These are phyloP conservation scores for Picea sitchensis DNA, from an alignment of 75 land plant species.

Conservation along the genomic window DNA sequence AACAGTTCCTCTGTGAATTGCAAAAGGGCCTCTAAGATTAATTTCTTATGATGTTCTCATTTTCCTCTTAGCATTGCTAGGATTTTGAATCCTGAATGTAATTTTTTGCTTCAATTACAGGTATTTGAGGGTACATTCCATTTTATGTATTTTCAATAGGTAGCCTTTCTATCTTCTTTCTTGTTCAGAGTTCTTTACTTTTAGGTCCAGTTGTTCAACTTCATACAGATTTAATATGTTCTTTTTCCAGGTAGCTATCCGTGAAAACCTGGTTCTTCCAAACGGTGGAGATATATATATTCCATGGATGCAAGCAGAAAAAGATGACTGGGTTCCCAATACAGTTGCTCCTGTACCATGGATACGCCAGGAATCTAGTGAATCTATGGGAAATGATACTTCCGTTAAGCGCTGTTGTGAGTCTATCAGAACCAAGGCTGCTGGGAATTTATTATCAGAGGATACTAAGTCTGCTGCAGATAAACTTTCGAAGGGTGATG, in stretches of 20 bases:
- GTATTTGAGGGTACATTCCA: background rate
- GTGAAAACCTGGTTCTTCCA: conserved; percentile 78
- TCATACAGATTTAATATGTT: background rate
- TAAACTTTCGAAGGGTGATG: background rate
- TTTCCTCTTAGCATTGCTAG: background rate
- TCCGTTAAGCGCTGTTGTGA: conserved; percentile 11
- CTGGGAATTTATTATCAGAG: background rate
- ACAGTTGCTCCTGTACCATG: conserved; percentile 67
- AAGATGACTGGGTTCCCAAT: conserved; percentile 78
- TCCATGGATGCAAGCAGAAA: conserved; percentile 90
- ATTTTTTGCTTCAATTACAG: background rate
- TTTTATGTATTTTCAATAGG: background rate
- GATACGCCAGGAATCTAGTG: conserved; percentile 40
- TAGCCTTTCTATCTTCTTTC: background rate
- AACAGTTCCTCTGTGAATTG: too few species aligned
- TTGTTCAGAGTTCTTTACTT: background rate
- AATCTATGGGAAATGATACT: conserved; percentile 1
- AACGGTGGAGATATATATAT: conserved; percentile 63
- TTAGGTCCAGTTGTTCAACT: background rate
- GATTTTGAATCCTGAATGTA: background rate
- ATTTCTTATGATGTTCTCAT: background rate
- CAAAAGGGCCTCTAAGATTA: too few species aligned
- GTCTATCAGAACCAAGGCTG: background rate
- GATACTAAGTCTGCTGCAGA: background rate
- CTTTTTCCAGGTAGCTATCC: conserved; percentile 66